Evolutionary conservation across 1,139 yeast species (phyloP).

Genomic region (Pichia sp.): DNA sequence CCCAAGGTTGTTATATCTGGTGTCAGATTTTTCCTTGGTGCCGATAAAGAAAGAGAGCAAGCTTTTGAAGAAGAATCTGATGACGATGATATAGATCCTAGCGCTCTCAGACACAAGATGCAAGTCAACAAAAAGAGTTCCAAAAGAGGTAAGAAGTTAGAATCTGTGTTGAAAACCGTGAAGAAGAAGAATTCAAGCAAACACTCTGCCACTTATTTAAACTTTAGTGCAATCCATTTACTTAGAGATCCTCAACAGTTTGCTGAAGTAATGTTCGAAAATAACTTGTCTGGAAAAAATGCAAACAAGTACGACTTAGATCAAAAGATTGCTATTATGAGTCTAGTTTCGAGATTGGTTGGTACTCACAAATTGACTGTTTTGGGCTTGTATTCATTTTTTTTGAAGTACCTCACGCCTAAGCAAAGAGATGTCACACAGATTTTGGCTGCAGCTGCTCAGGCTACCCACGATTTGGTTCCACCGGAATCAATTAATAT

Average conservation of each 20-base stretch:
- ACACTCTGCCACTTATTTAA: conserved; percentile 67
- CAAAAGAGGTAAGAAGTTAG: conserved; percentile 75
- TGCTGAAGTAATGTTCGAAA: conserved; percentile 75
- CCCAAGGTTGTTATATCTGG: conserved; percentile 88
- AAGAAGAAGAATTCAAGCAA: conserved; percentile 57
- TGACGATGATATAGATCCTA: conserved; percentile 70
- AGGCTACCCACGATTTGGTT: conserved; percentile 91
- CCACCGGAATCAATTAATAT: conserved; percentile 87
- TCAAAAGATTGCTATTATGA: conserved; percentile 84
- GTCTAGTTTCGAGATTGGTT: conserved; percentile 76
- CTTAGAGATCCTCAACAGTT: conserved; percentile 97
- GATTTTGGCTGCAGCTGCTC: conserved; percentile 94
- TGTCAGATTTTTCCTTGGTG: conserved; percentile 85
- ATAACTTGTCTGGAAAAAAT: conserved; percentile 66
- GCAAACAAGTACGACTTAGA: conserved; percentile 68
- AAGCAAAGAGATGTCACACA: conserved; percentile 93
- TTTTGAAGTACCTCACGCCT: conserved; percentile 86
- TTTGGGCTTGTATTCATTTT: conserved; percentile 81
- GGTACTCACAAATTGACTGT: conserved; percentile 94
- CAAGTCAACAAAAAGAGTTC: conserved; percentile 78
- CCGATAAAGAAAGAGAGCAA: conserved; percentile 92
- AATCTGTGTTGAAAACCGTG: conserved; percentile 60
- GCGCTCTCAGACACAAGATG: conserved; percentile 71
- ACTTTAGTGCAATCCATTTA: conserved; percentile 90
- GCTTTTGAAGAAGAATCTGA: conserved; percentile 67